These are phyloP conservation scores for Ophiognomonia clavigignenti-juglandacearum DNA, from an alignment of 2,329 filamentous ascomycete genomes.

Conservation along the genomic window DNA sequence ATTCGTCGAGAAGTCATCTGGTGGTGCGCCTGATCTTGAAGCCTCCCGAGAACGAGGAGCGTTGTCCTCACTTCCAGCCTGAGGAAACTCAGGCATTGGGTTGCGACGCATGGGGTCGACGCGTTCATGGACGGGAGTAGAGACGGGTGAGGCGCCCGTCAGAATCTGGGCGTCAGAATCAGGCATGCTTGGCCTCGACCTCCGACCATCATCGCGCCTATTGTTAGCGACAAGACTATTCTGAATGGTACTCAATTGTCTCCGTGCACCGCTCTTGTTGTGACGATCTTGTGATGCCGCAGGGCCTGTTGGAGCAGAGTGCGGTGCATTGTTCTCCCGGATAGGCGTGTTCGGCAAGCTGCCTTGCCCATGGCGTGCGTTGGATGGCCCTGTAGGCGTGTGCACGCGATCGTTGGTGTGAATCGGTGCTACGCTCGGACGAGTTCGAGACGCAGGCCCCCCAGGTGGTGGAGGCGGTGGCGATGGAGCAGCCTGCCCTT, in stretches of 20 bases:
- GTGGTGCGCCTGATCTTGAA: slow-evolving; percentile 25
- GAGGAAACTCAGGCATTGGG: slow-evolving; percentile 23
- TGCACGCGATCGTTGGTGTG: slow-evolving; percentile 23
- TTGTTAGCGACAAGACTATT: slow-evolving; percentile 33
- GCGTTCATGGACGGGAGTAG: slow-evolving; percentile 45
- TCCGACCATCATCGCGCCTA: slow-evolving; percentile 21
- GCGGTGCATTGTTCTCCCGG: slow-evolving; percentile 16
- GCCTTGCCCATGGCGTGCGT: slow-evolving; percentile 19
- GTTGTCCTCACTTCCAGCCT: slow-evolving; percentile 22
- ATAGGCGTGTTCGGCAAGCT: slow-evolving; percentile 26
- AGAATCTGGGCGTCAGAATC: slow-evolving; percentile 54
- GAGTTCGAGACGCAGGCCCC: slow-evolving; percentile 10
- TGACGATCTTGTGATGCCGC: slow-evolving; percentile 33
- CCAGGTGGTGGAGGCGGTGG: slow-evolving; percentile 28
- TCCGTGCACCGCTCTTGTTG: slow-evolving; percentile 33
- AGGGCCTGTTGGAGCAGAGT: slow-evolving; percentile 25
- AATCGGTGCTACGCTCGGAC: slow-evolving; percentile 20
- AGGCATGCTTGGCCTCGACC: slow-evolving; percentile 35
- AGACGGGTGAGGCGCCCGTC: slow-evolving; percentile 46
- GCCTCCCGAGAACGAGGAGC: slow-evolving; percentile 21
- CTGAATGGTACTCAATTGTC: slow-evolving; percentile 51
- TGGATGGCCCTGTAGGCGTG: slow-evolving; percentile 24
- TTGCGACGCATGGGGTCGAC: slow-evolving; percentile 38
- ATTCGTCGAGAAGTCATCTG: slow-evolving; percentile 31
- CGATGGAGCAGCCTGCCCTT: slow-evolving; percentile 39